phyloP scores from a whole-genome alignment of 441 rosid species.

The Syzygium malaccense region DNA sequence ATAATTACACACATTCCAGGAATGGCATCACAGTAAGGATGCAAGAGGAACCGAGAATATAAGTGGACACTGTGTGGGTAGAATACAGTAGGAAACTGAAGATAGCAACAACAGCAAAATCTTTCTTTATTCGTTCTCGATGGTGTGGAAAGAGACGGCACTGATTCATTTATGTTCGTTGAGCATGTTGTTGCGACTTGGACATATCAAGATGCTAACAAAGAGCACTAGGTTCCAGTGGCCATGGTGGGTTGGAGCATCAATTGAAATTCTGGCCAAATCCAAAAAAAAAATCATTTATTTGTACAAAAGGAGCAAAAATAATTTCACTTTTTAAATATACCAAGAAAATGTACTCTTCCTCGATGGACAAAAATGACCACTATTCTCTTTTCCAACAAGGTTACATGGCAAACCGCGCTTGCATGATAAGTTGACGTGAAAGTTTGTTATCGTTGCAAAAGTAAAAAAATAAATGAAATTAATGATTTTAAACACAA shows the following conservation, averaged over 20 bases:
- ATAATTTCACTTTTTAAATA: not conserved
- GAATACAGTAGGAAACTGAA: no score
- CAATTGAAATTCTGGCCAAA: not conserved
- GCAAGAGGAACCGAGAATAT: no score
- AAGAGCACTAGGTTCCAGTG: not conserved
- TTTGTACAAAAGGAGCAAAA: not conserved
- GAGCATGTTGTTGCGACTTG: no score
- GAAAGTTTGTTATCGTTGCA: no score
- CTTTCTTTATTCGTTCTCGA: no score
- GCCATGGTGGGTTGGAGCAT: fast-evolving
- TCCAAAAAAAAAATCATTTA: not conserved
- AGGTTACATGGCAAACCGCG: fast-evolving
- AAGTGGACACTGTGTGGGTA: no score
- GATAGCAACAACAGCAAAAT: no score
- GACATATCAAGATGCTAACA: not conserved
- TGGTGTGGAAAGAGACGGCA: no score
- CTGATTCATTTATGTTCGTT: no score
- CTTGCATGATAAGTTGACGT: no score
- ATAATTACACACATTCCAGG: no score
- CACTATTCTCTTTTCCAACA: fast-evolving
- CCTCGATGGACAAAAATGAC: not conserved
- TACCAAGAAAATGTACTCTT: fast-evolving
- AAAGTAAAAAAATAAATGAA: not conserved
- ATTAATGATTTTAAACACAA: not conserved
- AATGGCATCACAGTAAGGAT: no score